A percentile compares a stretch with the other conserved stretches of the same genome.
Evolutionary conservation across 352 stramenopile species (phyloP).

Genomic region (Globisporangium okanoganense): DNA sequence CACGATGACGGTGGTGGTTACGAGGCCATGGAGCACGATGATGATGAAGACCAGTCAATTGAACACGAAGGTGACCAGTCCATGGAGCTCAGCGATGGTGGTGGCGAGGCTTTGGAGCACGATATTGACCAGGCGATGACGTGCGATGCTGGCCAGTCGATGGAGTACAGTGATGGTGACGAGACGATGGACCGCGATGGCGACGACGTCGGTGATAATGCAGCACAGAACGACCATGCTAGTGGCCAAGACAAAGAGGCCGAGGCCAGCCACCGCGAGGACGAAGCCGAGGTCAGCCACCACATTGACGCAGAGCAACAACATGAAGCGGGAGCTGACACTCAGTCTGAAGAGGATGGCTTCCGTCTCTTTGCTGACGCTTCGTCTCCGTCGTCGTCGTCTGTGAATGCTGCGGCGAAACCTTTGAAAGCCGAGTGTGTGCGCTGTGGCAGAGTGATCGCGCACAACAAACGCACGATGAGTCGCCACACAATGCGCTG

Average conservation of each 20-base stretch:
- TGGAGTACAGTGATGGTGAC: not conserved
- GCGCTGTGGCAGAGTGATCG: not conserved
- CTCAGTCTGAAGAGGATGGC: not conserved
- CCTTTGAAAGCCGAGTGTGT: constrained; percentile 18
- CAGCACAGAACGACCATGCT: not conserved
- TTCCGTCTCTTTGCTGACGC: not conserved
- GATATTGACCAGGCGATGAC: not conserved
- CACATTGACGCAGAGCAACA: not conserved
- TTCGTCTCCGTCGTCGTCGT: not conserved
- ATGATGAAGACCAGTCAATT: not conserved
- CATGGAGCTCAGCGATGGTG: not conserved
- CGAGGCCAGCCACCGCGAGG: not conserved
- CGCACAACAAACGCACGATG: not conserved
- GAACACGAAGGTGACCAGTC: not conserved
- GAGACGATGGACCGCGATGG: not conserved
- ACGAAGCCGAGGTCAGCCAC: not conserved
- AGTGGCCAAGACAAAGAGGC: not conserved
- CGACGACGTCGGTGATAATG: not conserved
- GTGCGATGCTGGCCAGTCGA: not conserved
- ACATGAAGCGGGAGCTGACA: not conserved
- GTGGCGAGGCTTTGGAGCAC: not conserved
- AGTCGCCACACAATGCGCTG: not conserved
- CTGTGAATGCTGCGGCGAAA: not conserved
- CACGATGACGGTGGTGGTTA: not conserved
- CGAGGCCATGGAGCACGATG: not conserved